Evolutionary conservation across 768 basidiomycete species (phyloP).

Genomic region (Amanita muscaria): DNA sequence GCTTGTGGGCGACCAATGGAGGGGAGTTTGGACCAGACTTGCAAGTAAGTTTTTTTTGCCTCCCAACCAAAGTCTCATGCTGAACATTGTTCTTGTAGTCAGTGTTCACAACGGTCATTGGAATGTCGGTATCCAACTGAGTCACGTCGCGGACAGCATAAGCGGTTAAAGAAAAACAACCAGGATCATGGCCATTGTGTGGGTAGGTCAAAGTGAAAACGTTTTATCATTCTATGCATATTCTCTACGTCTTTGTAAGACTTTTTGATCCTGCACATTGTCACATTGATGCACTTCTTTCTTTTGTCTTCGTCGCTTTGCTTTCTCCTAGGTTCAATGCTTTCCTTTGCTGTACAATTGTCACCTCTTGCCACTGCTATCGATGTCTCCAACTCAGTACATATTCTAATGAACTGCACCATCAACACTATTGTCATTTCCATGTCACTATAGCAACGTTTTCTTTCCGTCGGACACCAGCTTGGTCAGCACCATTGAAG

Average conservation of each 20-base stretch:
- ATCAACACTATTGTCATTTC: too few relatives aligned
- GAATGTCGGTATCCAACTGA: conserved; percentile 43
- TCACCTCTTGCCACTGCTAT: too few relatives aligned
- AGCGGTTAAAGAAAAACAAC: conserved; percentile 5
- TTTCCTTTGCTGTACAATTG: background rate
- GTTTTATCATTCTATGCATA: too few relatives aligned
- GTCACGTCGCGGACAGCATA: conserved; percentile 17
- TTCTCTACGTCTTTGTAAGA: background rate
- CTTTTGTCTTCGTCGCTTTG: background rate
- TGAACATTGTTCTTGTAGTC: conserved; percentile 22
- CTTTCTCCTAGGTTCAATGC: background rate
- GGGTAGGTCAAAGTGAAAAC: conserved; percentile 1
- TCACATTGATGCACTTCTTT: background rate
- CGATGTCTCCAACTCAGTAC: too few relatives aligned
- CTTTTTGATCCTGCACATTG: background rate
- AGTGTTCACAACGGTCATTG: conserved; percentile 41
- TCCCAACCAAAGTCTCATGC: background rate
- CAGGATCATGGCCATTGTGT: background rate
- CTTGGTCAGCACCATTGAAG: too few relatives aligned
- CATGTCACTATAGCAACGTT: too few relatives aligned
- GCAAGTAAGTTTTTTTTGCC: conserved; percentile 33
- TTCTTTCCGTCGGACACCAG: too few relatives aligned
- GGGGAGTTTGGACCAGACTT: conserved; percentile 33
- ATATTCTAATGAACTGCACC: too few relatives aligned
- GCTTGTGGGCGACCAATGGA: conserved; percentile 28